A percentile compares a stretch with the other conserved stretches of the same genome.
These are phyloP conservation scores for Neofusicoccum ribis DNA, from an alignment of 2,329 filamentous ascomycete genomes.

Conservation along the genomic window DNA sequence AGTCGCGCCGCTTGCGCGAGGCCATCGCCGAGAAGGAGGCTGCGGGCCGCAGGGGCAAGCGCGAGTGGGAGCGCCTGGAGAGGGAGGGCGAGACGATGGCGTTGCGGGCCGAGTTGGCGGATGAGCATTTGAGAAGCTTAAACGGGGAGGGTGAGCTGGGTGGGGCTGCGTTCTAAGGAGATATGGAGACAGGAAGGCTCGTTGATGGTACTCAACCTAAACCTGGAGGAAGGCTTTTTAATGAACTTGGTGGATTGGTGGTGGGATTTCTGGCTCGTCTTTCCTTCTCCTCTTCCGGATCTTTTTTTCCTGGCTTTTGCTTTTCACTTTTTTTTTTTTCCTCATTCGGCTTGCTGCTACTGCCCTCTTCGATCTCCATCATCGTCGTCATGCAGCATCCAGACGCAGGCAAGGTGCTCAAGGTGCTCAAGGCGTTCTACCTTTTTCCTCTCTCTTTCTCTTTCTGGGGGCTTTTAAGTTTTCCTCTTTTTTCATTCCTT, in stretches of 20 bases:
- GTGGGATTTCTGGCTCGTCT: neutral
- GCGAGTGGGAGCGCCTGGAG: conserved; percentile 49
- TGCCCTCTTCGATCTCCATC: no score
- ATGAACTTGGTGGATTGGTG: neutral
- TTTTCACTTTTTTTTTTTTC: neutral
- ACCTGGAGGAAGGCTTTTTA: neutral
- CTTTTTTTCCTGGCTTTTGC: neutral
- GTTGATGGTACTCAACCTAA: neutral
- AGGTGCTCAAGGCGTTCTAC: no score
- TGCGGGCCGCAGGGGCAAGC: conserved; percentile 42
- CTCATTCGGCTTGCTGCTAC: no score
- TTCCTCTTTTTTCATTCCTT: no score
- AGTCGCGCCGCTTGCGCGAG: conserved; percentile 46
- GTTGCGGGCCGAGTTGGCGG: conserved; percentile 48
- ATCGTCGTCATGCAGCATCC: no score
- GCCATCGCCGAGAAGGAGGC: conserved; percentile 50
- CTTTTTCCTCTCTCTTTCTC: no score
- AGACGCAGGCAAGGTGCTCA: no score
- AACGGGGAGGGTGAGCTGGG: conserved; percentile 42
- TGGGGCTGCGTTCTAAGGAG: conserved; percentile 35
- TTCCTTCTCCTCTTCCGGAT: neutral
- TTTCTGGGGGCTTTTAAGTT: no score
- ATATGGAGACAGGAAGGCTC: neutral
- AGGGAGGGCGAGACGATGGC: conserved; percentile 47
- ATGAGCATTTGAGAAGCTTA: conserved; percentile 45